Base-by-base conservation (phyloP, 352 stramenopile genomes). In the Stephanocyclus meneghinianus region DNA sequence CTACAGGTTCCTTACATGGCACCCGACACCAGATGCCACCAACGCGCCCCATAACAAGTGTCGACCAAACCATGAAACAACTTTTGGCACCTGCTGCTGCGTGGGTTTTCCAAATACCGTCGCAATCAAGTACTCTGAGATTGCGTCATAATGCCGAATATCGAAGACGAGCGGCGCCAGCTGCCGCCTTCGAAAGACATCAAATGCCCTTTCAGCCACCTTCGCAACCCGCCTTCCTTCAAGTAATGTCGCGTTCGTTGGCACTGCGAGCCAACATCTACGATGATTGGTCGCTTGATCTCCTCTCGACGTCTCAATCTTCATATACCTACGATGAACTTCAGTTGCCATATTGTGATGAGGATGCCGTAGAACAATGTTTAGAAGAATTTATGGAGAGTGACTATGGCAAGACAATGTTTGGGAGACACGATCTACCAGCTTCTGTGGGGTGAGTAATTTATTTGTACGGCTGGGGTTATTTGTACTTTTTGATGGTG, bases 371-470 rank as follows among this genome's bases (percentile, higher is more conserved):
- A 16, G 74, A 72, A 50, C 37, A 66, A n/a, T 90, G 80, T 70
- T 69, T 92, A n/a, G 77, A 91, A 44, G 81, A 90, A 71, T 87
- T 91, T 10, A 73, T 91, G 55, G 74, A 90, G 0, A 85, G 70
- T 37, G 81, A 92, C 9, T 90, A 90, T 71, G 87, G 87, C 11
- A 80, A 85, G 65, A 79, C 74, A 50, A 92, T 92, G 87, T 92
- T 92, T 79, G 87, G 87, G 15, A 73, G 71, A 68, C 85, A 91
- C 69, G 85, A 91, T 57, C 16, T 79, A 16, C 63, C 85, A 2
- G 71, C 75, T 40, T 79, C 69, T 53, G 69, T 84, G 2, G 78
- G 75, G 73, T 80, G 47, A 80, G 72, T 53, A 18, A 32, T 67
- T 30, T 9, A 29, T 55, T 2, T 67, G 2, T 47, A 11, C 16